A percentile compares a stretch with the other conserved stretches of the same genome.
phyloP scores from a whole-genome alignment of 2,329 filamentous ascomycete genomes.

The Microsporum audouinii region DNA sequence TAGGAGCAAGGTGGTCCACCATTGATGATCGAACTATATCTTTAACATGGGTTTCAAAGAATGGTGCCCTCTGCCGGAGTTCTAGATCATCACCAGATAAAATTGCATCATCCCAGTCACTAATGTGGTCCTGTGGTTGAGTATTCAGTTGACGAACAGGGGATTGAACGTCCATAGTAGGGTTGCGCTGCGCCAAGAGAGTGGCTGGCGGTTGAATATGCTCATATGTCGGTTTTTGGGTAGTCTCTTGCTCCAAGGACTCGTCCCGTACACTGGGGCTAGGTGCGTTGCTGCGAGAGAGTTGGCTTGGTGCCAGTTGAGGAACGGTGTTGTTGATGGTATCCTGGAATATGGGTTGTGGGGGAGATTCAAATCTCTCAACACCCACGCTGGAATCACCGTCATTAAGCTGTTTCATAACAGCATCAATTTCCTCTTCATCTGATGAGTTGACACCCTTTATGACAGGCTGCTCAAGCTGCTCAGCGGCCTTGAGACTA shows the following conservation, averaged over 20 bases:
- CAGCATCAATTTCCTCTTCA: slow-evolving; percentile 69
- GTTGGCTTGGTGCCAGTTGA: slow-evolving; percentile 10
- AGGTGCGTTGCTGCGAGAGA: slow-evolving; percentile 55
- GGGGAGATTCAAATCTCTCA: slow-evolving; percentile 43
- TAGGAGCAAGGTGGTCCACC: slow-evolving; percentile 62
- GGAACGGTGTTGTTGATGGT: slow-evolving; percentile 5
- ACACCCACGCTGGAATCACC: slow-evolving; percentile 62
- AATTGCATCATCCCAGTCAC: slow-evolving; percentile 86
- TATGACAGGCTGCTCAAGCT: slow-evolving; percentile 11
- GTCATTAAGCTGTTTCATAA: slow-evolving; percentile 76
- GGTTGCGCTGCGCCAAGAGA: slow-evolving; percentile 12
- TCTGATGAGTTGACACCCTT: slow-evolving; percentile 25
- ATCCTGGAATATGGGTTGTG: slow-evolving; percentile 8
- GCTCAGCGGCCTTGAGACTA: neutral
- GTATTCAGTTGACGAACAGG: slow-evolving; percentile 54
- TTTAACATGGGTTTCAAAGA: slow-evolving; percentile 87
- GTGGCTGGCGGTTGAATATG: neutral
- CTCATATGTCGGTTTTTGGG: neutral
- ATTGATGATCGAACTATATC: slow-evolving; percentile 69
- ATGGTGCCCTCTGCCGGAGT: slow-evolving; percentile 65
- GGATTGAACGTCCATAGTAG: slow-evolving; percentile 28
- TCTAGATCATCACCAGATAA: slow-evolving; percentile 75
- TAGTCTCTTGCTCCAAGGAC: slow-evolving; percentile 19
- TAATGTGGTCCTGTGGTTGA: slow-evolving; percentile 52
- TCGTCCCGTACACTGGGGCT: slow-evolving; percentile 58